Percentiles rank a stretch among this genome's conserved stretches.
These are phyloP conservation scores for Gossypium mustelinum DNA, from an alignment of 345 rosid genomes.

Conservation along the genomic window DNA sequence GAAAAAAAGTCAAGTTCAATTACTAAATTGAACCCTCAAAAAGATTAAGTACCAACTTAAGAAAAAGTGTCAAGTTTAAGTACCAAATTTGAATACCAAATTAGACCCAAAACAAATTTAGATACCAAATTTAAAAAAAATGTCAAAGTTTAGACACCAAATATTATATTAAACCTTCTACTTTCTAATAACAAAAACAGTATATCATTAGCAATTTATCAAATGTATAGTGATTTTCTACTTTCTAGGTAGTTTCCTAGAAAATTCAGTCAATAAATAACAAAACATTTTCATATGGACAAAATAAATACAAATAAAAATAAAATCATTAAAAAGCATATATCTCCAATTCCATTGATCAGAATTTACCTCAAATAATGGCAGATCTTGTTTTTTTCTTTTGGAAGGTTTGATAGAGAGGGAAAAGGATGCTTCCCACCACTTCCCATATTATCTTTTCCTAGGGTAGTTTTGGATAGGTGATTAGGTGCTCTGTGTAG, in stretches of 20 bases:
- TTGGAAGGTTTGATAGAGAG: neutral
- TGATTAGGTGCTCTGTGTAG: too few species aligned
- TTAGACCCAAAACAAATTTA: too few species aligned
- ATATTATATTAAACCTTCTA: too few species aligned
- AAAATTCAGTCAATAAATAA: neutral
- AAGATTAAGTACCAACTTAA: too few species aligned
- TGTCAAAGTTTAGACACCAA: too few species aligned
- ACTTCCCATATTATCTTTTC: too few species aligned
- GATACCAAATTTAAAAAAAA: too few species aligned
- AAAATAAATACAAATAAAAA: neutral
- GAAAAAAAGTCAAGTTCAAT: too few species aligned
- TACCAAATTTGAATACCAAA: too few species aligned
- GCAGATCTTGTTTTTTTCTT: neutral
- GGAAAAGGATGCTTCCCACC: neutral
- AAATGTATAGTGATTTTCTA: neutral
- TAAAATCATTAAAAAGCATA: neutral
- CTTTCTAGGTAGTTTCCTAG: constrained; percentile 9
- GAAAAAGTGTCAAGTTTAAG: too few species aligned
- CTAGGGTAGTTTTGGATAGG: too few species aligned
- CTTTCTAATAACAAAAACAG: neutral
- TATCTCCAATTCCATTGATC: neutral
- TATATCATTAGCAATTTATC: neutral
- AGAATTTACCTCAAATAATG: constrained; percentile 2
- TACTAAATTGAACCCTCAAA: too few species aligned
- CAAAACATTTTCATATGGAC: neutral